Percentiles rank a stretch among this genome's conserved stretches.
These are phyloP conservation scores for Leptodermis oblonga DNA, from an alignment of 257 asterid genomes.

Conservation along the genomic window DNA sequence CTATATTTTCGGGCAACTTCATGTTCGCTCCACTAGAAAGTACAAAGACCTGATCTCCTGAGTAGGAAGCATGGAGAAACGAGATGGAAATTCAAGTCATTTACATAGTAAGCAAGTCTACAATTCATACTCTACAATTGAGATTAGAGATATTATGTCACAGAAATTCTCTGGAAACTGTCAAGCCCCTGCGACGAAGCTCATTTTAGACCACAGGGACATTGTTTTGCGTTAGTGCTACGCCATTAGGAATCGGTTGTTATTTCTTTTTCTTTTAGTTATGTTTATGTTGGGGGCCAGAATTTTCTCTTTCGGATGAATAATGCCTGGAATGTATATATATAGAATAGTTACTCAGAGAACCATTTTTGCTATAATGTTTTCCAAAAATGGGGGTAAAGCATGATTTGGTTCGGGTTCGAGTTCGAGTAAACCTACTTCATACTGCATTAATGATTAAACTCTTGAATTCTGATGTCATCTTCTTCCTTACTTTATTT, in stretches of 20 bases:
- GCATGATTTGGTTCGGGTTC: not conserved
- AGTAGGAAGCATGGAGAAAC: slow-evolving; percentile 17
- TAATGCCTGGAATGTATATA: not conserved
- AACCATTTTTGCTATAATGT: not conserved
- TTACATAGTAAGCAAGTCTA: slow-evolving; percentile 11
- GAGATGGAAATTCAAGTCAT: not conserved
- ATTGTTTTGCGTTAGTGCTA: not conserved
- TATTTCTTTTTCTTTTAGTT: not conserved
- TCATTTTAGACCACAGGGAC: not conserved
- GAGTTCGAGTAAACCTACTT: not conserved
- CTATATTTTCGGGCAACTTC: slow-evolving; percentile 75
- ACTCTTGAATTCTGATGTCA: not conserved
- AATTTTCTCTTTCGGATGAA: not conserved
- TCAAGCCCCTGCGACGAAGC: not conserved
- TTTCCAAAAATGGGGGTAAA: not conserved
- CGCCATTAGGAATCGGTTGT: not conserved
- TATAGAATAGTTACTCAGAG: not conserved
- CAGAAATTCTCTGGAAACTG: not conserved
- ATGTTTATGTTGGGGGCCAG: not conserved
- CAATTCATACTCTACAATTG: not conserved
- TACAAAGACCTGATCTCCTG: slow-evolving; percentile 17
- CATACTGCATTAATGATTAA: not conserved
- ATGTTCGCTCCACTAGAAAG: slow-evolving; percentile 59
- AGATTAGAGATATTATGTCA: not conserved
- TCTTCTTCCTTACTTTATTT: not conserved